These are phyloP conservation scores for Backusella parvicylindrica DNA, from an alignment of 192 early-diverging fungal genomes.

Conservation along the genomic window DNA sequence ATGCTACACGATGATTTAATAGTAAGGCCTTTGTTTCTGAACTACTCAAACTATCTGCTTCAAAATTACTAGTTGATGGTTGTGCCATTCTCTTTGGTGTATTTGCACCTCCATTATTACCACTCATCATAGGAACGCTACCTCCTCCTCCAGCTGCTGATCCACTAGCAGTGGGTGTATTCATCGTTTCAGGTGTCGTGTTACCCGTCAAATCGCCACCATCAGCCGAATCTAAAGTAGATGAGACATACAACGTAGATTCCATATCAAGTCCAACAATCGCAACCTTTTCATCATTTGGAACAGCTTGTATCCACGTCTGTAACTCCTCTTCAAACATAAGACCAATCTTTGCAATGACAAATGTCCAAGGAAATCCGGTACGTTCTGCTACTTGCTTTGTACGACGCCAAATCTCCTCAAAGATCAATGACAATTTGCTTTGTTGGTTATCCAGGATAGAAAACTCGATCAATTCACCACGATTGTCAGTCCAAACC, in stretches of 20 bases:
- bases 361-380: constrained; percentile 43
- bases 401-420: constrained; percentile 45
- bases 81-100: constrained; percentile 7
- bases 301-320: constrained; percentile 28
- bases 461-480: constrained; percentile 45
- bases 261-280: constrained; percentile 35
- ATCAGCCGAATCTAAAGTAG: background rate
- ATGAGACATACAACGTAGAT: constrained; percentile 15
- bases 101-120: background rate
- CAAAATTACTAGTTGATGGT: constrained; percentile 12
- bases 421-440: constrained; percentile 21
- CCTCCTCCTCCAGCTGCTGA: background rate
- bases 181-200: background rate
- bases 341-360: constrained; percentile 48
- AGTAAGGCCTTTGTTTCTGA: constrained; percentile 43
- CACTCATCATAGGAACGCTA: constrained; percentile 9
- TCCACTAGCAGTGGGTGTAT: constrained; percentile 7
- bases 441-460: constrained; percentile 16
- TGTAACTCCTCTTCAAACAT: constrained; percentile 43
- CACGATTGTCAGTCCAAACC: constrained; percentile 52
- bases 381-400: constrained; percentile 34
- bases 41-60: background rate
- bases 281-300: constrained; percentile 18
- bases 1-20: constrained; percentile 48
- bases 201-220: background rate